A percentile compares a stretch with the other conserved stretches of the same genome.
These are phyloP conservation scores for Rhodosporidiobolus odoratus DNA, from an alignment of 768 basidiomycete species.

Conservation along the genomic window DNA sequence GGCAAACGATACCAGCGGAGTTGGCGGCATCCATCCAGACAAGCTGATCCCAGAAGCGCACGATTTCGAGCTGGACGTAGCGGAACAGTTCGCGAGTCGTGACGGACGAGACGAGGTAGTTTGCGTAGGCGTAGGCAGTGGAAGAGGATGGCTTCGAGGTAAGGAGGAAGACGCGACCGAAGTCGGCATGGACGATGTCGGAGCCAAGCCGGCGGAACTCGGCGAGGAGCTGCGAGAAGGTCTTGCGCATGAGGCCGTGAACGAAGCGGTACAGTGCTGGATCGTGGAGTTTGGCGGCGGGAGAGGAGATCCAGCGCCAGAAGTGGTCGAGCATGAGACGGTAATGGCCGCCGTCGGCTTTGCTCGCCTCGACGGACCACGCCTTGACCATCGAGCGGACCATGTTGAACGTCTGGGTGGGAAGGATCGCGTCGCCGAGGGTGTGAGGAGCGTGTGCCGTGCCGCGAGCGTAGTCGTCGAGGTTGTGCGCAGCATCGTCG, in stretches of 20 bases:
- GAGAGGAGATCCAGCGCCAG: slow-evolving; percentile 93
- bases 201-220: slow-evolving; percentile 94
- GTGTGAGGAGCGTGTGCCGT: slow-evolving; percentile 60
- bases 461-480: slow-evolving; percentile 76
- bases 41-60: slow-evolving; percentile 86
- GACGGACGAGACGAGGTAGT: slow-evolving; percentile 87
- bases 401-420: slow-evolving; percentile 75
- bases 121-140: slow-evolving; percentile 89
- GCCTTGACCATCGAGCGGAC: slow-evolving; percentile 80
- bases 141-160: slow-evolving; percentile 89
- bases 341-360: slow-evolving; percentile 50
- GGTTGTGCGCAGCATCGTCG: slow-evolving; percentile 84
- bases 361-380: slow-evolving; percentile 74
- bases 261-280: slow-evolving; percentile 87
- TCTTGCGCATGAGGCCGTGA: slow-evolving; percentile 94
- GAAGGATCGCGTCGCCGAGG: slow-evolving; percentile 82
- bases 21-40: slow-evolving; percentile 95
- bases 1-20: slow-evolving; percentile 79
- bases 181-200: slow-evolving; percentile 87
- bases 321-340: slow-evolving; percentile 72
- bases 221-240: slow-evolving; percentile 90
- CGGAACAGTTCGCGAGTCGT: slow-evolving; percentile 93
- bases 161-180: slow-evolving; percentile 79
- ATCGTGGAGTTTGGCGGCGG: slow-evolving; percentile 79
- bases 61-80: slow-evolving; percentile 77